phyloP scores from a whole-genome alignment of 352 stramenopile genomes.

The Phytophthora kernoviae region DNA sequence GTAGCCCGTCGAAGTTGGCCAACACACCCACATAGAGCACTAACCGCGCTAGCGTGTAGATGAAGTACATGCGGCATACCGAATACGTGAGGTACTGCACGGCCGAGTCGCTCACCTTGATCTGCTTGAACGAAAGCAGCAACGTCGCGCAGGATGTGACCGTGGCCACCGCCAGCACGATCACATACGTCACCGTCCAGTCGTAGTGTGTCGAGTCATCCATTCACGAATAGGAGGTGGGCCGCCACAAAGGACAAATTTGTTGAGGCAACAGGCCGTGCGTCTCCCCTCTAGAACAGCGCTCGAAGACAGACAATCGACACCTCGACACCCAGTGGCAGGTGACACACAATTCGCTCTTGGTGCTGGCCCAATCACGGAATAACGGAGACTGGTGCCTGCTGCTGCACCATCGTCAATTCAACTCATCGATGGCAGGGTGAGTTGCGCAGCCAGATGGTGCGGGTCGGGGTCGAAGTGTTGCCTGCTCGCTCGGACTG shows the following conservation, averaged over 20 bases:
- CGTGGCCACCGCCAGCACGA: constrained; percentile 51
- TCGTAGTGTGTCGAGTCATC: constrained; percentile 52
- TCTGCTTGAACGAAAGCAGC: constrained; percentile 68
- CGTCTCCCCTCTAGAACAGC: neutral
- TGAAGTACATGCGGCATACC: constrained; percentile 64
- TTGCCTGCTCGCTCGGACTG: constrained; percentile 18
- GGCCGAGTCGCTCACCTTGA: constrained; percentile 57
- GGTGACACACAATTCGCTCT: neutral
- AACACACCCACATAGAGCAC: constrained; percentile 64
- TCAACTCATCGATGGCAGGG: constrained; percentile 17
- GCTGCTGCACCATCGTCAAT: constrained; percentile 29
- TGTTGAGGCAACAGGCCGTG: constrained; percentile 9
- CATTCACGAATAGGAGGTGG: constrained; percentile 32
- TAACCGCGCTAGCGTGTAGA: constrained; percentile 59
- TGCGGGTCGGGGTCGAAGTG: constrained; percentile 12
- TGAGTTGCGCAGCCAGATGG: constrained; percentile 24
- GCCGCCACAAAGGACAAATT: constrained; percentile 17
- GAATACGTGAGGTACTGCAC: constrained; percentile 77
- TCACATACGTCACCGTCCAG: constrained; percentile 68
- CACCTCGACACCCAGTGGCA: neutral
- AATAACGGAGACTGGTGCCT: constrained; percentile 20
- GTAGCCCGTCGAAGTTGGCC: constrained; percentile 53
- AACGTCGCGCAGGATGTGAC: constrained; percentile 48
- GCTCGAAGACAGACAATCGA: constrained; percentile 1
- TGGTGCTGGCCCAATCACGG: constrained; percentile 21